Evolutionary conservation across 2,329 filamentous ascomycete genomes (phyloP).

Genomic region (Cladosporium velox): DNA sequence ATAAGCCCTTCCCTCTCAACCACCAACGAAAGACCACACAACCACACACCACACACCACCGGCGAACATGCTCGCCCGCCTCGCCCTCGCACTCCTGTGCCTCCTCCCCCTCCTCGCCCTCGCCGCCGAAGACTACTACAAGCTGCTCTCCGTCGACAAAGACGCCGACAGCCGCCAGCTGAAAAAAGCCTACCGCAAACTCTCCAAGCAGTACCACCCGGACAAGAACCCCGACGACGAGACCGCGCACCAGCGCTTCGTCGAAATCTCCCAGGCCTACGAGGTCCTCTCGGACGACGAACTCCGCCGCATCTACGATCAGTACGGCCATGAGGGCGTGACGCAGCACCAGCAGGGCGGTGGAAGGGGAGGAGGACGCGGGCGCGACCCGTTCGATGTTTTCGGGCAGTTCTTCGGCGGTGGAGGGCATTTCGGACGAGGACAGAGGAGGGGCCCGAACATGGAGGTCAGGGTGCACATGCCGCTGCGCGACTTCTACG

Average conservation of each 20-base stretch:
- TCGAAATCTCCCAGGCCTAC: slow-evolving; percentile 92
- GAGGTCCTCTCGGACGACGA: slow-evolving; percentile 81
- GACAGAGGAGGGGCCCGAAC: slow-evolving; percentile 79
- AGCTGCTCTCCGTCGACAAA: slow-evolving; percentile 77
- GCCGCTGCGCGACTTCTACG: slow-evolving; percentile 89
- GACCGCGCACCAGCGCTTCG: slow-evolving; percentile 83
- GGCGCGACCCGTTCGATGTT: slow-evolving; percentile 88
- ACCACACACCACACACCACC: not conserved
- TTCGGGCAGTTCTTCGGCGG: slow-evolving; percentile 98
- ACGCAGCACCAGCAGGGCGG: slow-evolving; percentile 75
- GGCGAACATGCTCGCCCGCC: slow-evolving; percentile 45
- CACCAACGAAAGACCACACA: not conserved
- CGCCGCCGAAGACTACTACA: slow-evolving; percentile 73
- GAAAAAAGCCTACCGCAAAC: slow-evolving; percentile 86
- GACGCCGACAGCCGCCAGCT: slow-evolving; percentile 82
- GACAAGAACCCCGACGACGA: slow-evolving; percentile 94
- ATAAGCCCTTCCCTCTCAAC: not conserved
- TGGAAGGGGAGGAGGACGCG: slow-evolving; percentile 52
- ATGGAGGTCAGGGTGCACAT: slow-evolving; percentile 83
- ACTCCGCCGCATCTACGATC: slow-evolving; percentile 86
- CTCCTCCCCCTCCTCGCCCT: slow-evolving; percentile 47
- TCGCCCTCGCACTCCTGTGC: slow-evolving; percentile 45
- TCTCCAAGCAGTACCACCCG: slow-evolving; percentile 95
- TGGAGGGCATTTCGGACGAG: slow-evolving; percentile 76
- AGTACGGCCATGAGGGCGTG: slow-evolving; percentile 88